Percentiles rank a stretch among this genome's conserved stretches.
phyloP scores from a whole-genome alignment of 2,329 filamentous ascomycete species.

The Sarocladiaceae sp. region DNA sequence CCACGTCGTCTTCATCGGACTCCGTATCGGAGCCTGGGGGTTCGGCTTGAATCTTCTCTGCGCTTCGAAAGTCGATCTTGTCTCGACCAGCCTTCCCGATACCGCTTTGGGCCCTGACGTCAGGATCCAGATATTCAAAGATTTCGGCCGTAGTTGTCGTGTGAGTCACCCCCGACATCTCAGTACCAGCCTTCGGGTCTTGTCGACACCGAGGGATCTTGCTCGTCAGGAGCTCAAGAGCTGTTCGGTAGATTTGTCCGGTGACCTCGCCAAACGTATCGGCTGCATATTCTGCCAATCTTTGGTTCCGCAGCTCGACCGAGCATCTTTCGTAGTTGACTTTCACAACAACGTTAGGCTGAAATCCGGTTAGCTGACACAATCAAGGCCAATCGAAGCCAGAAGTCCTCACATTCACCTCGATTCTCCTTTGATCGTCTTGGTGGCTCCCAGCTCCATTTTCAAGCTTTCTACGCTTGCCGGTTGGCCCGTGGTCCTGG shows the following conservation, averaged over 20 bases:
- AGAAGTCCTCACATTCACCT: conserved; percentile 11
- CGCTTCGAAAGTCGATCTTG: conserved; percentile 38
- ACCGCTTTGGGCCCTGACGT: conserved; percentile 47
- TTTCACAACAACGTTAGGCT: conserved; percentile 68
- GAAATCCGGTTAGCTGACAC: conserved; percentile 21
- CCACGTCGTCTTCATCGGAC: conserved; percentile 12
- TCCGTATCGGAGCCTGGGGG: conserved; percentile 19
- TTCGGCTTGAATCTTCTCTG: conserved; percentile 41
- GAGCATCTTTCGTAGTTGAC: conserved; percentile 82
- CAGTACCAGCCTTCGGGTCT: conserved; percentile 37
- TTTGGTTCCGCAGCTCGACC: conserved; percentile 74
- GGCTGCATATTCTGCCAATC: conserved; percentile 66
- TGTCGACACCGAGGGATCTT: conserved; percentile 61
- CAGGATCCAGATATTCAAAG: conserved; percentile 45
- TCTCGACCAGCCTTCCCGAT: conserved; percentile 49
- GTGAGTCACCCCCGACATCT: conserved; percentile 22
- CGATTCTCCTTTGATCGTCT: conserved; percentile 25
- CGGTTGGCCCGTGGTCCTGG: conserved; percentile 28
- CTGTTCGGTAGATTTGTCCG: conserved; percentile 67
- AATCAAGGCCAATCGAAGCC: conserved; percentile 12
- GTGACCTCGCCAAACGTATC: conserved; percentile 67
- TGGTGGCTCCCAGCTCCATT: conserved; percentile 31
- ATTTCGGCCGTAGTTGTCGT: conserved; percentile 49
- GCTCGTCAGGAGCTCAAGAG: conserved; percentile 65
- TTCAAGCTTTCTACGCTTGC: conserved; percentile 50